These are phyloP conservation scores for Coriaria nepalensis DNA, from an alignment of 306 rosid genomes.

Conservation along the genomic window DNA sequence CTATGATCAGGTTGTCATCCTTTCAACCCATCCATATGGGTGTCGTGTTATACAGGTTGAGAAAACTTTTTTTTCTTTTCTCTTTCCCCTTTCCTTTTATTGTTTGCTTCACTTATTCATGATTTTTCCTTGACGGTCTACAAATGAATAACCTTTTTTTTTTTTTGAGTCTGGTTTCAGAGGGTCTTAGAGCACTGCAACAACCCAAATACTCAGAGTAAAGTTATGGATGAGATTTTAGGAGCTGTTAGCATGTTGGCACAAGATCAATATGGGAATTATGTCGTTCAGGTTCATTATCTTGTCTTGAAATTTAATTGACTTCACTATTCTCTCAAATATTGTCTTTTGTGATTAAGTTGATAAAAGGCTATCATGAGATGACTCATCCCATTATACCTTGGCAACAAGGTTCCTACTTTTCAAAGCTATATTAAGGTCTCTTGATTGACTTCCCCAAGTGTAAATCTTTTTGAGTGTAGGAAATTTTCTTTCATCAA, in stretches of 20 bases:
- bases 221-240: conserved; percentile 80
- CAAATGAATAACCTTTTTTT: conserved; percentile 3
- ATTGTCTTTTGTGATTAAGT: too few species aligned
- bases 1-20: conserved; percentile 1
- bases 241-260: conserved; percentile 85
- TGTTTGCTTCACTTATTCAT: not conserved
- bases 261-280: conserved; percentile 88
- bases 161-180: conserved; percentile 22
- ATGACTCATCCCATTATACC: too few species aligned
- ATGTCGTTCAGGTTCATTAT: conserved; percentile 66
- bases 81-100: not conserved
- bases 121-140: conserved; percentile 1
- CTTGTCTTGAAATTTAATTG: not conserved
- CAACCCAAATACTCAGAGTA: conserved; percentile 43
- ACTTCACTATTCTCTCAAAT: too few species aligned
- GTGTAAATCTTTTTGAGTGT: not conserved
- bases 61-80: not conserved
- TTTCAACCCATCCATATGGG: conserved; percentile 5
- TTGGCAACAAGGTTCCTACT: not conserved
- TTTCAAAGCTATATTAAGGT: not conserved
- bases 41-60: conserved; percentile 43
- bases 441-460: not conserved
- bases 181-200: conserved; percentile 78
- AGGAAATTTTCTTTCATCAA: too few species aligned
- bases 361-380: too few species aligned